These are phyloP conservation scores for Platanus orientalis DNA, from an alignment of 164 flowering plant genomes.

Conservation along the genomic window DNA sequence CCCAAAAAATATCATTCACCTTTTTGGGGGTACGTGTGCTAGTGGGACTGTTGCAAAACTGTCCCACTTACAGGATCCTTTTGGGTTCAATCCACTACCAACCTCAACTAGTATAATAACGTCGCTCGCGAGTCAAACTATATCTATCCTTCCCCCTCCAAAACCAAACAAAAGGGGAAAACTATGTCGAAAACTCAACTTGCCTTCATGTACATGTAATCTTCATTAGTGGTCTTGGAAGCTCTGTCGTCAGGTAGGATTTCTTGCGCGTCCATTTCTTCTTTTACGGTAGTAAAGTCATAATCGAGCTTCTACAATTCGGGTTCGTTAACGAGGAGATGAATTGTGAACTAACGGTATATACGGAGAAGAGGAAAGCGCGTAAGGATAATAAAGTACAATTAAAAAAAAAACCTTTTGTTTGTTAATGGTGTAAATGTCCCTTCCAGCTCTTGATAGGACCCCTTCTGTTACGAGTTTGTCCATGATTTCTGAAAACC, in stretches of 20 bases:
- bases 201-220: conserved; percentile 83
- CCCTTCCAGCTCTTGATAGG: conserved; percentile 52
- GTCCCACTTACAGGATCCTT: no score
- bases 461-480: conserved; percentile 61
- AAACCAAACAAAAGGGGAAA: no score
- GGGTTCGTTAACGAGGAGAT: conserved; percentile 1
- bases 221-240: conserved; percentile 28
- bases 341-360: no score
- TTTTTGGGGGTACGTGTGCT: no score
- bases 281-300: conserved; percentile 58
- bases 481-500: conserved; percentile 64
- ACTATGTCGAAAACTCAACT: background rate
- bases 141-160: no score
- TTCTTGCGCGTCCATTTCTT: conserved; percentile 46
- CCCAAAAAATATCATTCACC: no score
- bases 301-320: conserved; percentile 35
- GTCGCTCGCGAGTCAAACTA: no score
- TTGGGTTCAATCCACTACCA: no score
- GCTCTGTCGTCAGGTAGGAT: conserved; percentile 20
- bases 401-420: conserved; percentile 39
- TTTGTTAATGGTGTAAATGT: conserved; percentile 45
- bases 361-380: background rate
- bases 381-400: background rate
- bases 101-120: no score
- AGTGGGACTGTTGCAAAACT: no score